phyloP scores from a whole-genome alignment of 2,329 filamentous ascomycete genomes.

The Magnaporthiopsis rhizophila region DNA sequence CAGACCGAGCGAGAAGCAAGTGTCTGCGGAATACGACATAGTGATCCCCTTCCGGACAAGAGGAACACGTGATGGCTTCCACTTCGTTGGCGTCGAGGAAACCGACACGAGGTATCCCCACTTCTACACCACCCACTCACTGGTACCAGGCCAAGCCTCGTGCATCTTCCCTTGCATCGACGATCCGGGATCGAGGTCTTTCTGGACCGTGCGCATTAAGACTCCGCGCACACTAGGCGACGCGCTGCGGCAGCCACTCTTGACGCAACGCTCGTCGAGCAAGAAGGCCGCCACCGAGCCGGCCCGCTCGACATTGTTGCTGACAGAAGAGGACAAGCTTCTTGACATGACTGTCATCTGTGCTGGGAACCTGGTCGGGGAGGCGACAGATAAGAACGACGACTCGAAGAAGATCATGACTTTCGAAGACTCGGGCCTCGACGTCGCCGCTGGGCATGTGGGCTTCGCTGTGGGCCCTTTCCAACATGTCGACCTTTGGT shows the following conservation, averaged over 20 bases:
- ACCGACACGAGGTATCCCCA: slow-evolving; percentile 81
- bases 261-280: slow-evolving; percentile 26
- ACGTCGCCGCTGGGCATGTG: slow-evolving; percentile 76
- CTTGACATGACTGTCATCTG: slow-evolving; percentile 86
- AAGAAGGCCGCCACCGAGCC: slow-evolving; percentile 23
- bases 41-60: slow-evolving; percentile 70
- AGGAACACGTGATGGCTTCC: slow-evolving; percentile 74
- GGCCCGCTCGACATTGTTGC: slow-evolving; percentile 22
- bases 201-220: slow-evolving; percentile 45
- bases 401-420: slow-evolving; percentile 79
- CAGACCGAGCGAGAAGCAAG: slow-evolving; percentile 1
- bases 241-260: slow-evolving; percentile 45
- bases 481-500: slow-evolving; percentile 78
- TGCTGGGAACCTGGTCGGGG: slow-evolving; percentile 81
- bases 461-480: slow-evolving; percentile 94
- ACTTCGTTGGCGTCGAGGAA: slow-evolving; percentile 80
- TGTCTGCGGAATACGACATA: slow-evolving; percentile 26
- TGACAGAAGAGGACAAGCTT: slow-evolving; percentile 73
- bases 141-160: slow-evolving; percentile 70
- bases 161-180: slow-evolving; percentile 93
- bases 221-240: slow-evolving; percentile 83
- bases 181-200: slow-evolving; percentile 59
- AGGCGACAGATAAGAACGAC: slow-evolving; percentile 68
- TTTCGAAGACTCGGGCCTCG: slow-evolving; percentile 58
- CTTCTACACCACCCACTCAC: slow-evolving; percentile 77